Evolutionary conservation across 345 rosid species (phyloP).

Genomic region (Lenwebbia sp.): DNA sequence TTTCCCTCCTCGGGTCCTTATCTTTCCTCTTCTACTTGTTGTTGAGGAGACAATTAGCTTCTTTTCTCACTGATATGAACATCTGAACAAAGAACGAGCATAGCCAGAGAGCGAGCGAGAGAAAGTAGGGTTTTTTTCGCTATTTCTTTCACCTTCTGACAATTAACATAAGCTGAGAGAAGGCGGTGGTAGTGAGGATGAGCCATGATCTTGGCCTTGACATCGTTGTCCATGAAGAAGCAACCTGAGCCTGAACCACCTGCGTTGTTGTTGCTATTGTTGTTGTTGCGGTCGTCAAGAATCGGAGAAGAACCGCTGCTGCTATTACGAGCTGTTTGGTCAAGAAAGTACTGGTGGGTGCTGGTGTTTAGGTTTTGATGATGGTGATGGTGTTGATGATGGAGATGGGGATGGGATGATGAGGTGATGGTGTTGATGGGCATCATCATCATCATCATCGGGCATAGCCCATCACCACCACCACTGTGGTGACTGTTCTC

Average conservation of each 20-base stretch:
- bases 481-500: conserved; percentile 31
- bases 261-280: background rate
- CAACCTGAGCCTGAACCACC: conserved; percentile 5
- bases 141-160: conserved; percentile 66
- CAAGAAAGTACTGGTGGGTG: conserved; percentile 19
- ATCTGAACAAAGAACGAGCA: background rate
- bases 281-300: conserved; percentile 24
- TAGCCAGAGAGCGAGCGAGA: background rate
- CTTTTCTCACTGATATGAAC: background rate
- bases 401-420: conserved; percentile 17
- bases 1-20: background rate
- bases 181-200: conserved; percentile 97
- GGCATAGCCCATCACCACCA: conserved; percentile 32
- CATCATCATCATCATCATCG: conserved; percentile 57
- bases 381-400: conserved; percentile 23
- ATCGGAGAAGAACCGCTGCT: conserved; percentile 20
- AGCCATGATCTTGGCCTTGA: conserved; percentile 89
- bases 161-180: conserved; percentile 76
- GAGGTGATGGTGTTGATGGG: conserved; percentile 10
- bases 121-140: background rate
- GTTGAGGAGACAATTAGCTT: background rate
- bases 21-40: background rate
- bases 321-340: conserved; percentile 17
- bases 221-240: conserved; percentile 57
- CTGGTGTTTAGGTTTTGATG: conserved; percentile 13